Evolutionary conservation across 768 basidiomycete species (phyloP), one percentile per base, ranked within the genome.

Genomic region (Mycena rosella): DNA sequence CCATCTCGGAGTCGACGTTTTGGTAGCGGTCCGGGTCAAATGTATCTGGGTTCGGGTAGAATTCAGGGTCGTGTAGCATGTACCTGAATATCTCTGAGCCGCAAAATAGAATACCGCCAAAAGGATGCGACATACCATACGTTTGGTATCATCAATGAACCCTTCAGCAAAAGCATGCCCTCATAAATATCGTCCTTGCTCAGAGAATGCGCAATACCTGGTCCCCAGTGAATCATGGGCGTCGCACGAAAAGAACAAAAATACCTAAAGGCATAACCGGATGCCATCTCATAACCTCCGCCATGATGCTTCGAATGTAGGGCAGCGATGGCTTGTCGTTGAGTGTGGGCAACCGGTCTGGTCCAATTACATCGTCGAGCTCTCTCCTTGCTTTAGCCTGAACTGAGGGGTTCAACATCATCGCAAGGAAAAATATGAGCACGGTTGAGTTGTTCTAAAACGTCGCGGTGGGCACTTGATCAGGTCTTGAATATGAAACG

Each of bases 21-120:
- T 72, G 34, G 59, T 67, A 78, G 15, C 78, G 72, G n/a, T 74
- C 75, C 1, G 79, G 79, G 22, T 70, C 64, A 65, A 80, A 80
- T 14, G 18, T 30, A 34, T 69, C 57, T 1, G 80, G 77, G 53
- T 79, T 70, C 0, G 73, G 69, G 53, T 72, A 80, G 8, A 71
- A 22, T 0, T 48, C 54, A 15, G 68, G 47, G 49, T 72, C 67
- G 26, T 57, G 63, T 6, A 65, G 18, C 68, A 69, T 69, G 11
- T 53, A 26, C 63, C 68, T 69, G 14, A 24, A 45, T 7, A 20
- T 26, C 15, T 17, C 5, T 34, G 24, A 34, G 32, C 1, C 38
- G 22, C 32, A 44, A 11, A n/a, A 44, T n/a, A 7, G n/a, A 44
- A 2, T 7, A 7, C 29, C n/a, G 32, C 9, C 2, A 26, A 4